Base-by-base conservation (phyloP, 352 stramenopile species). In the Globisporangium perplexum region DNA sequence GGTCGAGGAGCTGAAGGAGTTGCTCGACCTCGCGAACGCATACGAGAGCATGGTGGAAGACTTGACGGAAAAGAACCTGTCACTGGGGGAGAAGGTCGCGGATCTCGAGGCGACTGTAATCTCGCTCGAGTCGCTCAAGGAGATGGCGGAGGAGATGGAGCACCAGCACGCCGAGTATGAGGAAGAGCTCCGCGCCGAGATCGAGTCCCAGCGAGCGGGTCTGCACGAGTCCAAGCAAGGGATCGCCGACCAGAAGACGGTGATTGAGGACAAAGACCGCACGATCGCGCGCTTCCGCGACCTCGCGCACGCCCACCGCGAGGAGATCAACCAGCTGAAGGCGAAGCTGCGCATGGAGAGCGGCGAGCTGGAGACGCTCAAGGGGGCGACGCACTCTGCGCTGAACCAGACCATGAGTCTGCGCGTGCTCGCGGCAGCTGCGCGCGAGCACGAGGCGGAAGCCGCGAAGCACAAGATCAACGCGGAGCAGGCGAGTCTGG, bases 21-120 rank as follows among this genome's bases (percentile, higher is more conserved):
- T 92, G 54, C 62, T 96, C 7, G 86, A 96, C 55, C 65, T 93
- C 33, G 86, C 86, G 2, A 92, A 88, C 31, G 86, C 81, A 0
- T 96, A 96, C 53, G 86, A 96, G 52, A 77, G 68, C 23, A 94
- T 96, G 84, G 83, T 96, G 22, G 83, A 96, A 70, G 72, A 90
- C 41, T 63, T 96, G 17, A 93, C 86, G 0, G 86, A 96, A 50
- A 96, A 93, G 55, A 96, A 96, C 36, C 38, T 96, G 48, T 86
- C 71, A 7, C 63, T 96, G 1, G 84, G 83, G 7, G 86, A 96
- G 15, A 86, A 88, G 53, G 63, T 93, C 2, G 83, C 83, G 0
- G 86, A 94, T 33, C 48, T 94, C 15, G 77, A 89, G 51, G 72
- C 73, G 14, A 84, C 74, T 0, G 78, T 93, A 15, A 63, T 72